Conservation (phyloP, 2,329 filamentous ascomycete genomes). For the Tolypocladium inflatum region DNA sequence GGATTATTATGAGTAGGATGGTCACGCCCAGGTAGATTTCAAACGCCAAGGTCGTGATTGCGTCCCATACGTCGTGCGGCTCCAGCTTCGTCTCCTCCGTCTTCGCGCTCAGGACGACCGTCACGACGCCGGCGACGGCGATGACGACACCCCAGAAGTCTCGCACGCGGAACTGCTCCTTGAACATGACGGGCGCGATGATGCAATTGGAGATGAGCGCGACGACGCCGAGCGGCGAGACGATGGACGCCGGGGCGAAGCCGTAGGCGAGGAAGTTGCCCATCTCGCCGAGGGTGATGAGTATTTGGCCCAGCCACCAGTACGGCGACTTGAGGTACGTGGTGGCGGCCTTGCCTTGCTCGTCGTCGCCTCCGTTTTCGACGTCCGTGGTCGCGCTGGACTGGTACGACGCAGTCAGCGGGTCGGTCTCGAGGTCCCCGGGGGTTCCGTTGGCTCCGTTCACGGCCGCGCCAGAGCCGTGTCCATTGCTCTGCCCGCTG, state of each 20-base stretch:
- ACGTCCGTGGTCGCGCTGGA: conserved; percentile 22
- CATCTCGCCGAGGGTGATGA: conserved; percentile 88
- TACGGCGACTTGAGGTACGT: conserved; percentile 85
- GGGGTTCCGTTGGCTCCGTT: conserved; percentile 24
- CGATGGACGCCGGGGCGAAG: conserved; percentile 94
- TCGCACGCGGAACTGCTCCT: conserved; percentile 75
- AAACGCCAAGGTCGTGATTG: conserved; percentile 83
- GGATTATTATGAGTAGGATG: conserved; percentile 56
- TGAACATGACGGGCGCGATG: conserved; percentile 88
- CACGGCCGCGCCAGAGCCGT: conserved; percentile 11
- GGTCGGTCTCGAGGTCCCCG: conserved; percentile 35
- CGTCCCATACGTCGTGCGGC: conserved; percentile 79
- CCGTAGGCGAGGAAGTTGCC: conserved; percentile 97
- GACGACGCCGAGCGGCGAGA: conserved; percentile 93
- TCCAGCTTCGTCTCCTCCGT: conserved; percentile 84
- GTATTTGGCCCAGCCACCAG: conserved; percentile 90
- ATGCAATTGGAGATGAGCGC: conserved; percentile 94
- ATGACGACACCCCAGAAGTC: conserved; percentile 86
- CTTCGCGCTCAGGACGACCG: conserved; percentile 85
- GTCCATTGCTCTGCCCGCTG: conserved; percentile 10
- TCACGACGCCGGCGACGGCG: conserved; percentile 79
- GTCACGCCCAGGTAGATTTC: conserved; percentile 83
- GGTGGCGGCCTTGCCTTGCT: conserved; percentile 35
- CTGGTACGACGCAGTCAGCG: conserved; percentile 40
- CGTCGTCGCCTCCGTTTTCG: conserved; percentile 13